Evolutionary conservation across 305 asterid genomes (phyloP).

Genomic region (Fraxinus angustifolia): DNA sequence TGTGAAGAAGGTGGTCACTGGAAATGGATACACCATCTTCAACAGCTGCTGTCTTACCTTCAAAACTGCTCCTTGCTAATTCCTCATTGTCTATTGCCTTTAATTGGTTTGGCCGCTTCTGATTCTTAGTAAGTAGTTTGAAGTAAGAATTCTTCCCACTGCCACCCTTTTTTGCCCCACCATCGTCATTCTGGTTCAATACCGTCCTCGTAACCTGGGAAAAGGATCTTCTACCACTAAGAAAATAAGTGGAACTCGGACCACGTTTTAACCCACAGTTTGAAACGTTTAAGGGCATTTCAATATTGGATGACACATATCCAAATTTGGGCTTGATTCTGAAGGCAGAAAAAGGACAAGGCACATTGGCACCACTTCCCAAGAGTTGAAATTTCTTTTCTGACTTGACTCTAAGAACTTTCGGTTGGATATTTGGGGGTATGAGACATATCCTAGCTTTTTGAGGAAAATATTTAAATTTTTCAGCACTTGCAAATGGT

Average conservation of each 20-base stretch:
- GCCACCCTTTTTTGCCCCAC: slow-evolving; percentile 31
- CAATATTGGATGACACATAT: slow-evolving; percentile 33
- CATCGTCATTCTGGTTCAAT: slow-evolving; percentile 22
- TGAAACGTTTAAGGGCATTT: slow-evolving; percentile 30
- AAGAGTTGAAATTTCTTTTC: slow-evolving; percentile 33
- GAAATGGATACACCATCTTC: slow-evolving; percentile 31
- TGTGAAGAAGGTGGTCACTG: slow-evolving; percentile 29
- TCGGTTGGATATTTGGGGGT: slow-evolving; percentile 23
- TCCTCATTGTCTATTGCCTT: slow-evolving; percentile 33
- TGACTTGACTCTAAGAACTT: slow-evolving; percentile 31
- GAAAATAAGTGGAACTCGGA: slow-evolving; percentile 24
- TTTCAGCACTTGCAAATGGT: slow-evolving; percentile 33
- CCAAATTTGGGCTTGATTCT: slow-evolving; percentile 34
- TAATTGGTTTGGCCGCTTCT: slow-evolving; percentile 36
- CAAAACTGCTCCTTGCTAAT: slow-evolving; percentile 26
- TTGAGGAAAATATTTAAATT: slow-evolving; percentile 28
- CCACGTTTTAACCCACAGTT: slow-evolving; percentile 33
- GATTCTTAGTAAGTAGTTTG: slow-evolving; percentile 28
- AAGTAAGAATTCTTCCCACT: slow-evolving; percentile 26
- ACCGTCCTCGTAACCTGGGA: slow-evolving; percentile 43
- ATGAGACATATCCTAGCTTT: slow-evolving; percentile 39
- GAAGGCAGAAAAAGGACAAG: slow-evolving; percentile 36
- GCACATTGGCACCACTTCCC: slow-evolving; percentile 25
- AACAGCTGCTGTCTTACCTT: slow-evolving; percentile 32
- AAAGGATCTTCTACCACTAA: slow-evolving; percentile 43